Conservation (phyloP, 805 yeast species). For the Candida parachauliodes region DNA sequence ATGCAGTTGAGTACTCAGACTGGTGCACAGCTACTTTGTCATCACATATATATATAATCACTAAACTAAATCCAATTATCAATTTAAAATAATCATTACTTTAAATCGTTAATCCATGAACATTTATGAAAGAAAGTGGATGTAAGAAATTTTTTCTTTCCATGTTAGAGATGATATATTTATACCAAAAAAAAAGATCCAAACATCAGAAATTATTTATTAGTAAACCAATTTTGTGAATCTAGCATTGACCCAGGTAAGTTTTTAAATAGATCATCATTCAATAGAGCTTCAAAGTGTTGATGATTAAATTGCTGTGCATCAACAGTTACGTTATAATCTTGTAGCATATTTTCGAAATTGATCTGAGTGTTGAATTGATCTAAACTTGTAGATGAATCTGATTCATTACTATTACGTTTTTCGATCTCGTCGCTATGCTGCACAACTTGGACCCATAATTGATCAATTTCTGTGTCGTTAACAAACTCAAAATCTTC, state of each 20-base stretch:
- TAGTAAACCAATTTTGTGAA: not conserved
- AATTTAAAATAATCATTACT: slow-evolving; percentile 1
- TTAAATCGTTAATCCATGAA: not conserved
- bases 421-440: too few species aligned
- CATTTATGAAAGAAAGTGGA: not conserved
- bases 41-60: slow-evolving; percentile 19
- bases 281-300: too few species aligned
- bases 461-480: not conserved
- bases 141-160: not conserved
- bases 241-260: not conserved
- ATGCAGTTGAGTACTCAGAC: slow-evolving; percentile 45
- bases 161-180: not conserved
- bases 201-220: not conserved
- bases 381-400: too few species aligned
- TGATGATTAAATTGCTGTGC: too few species aligned
- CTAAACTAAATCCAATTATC: not conserved
- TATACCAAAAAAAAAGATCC: slow-evolving; percentile 1
- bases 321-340: too few species aligned
- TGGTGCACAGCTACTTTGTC: slow-evolving; percentile 52
- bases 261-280: not conserved
- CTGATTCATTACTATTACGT: too few species aligned
- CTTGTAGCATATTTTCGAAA: too few species aligned
- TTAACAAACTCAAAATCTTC: not conserved
- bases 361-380: too few species aligned
- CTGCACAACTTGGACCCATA: not conserved